phyloP scores from a whole-genome alignment of 176 grass and related monocot species.

The Hordeum vulgare region MorexV3_pseudomolecules_assembly NC_058524.1:602316340-602316839 shows the following conservation, averaged over 20 bases:
- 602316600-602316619: conserved; percentile 39
- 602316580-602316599: conserved; percentile 45
- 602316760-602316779: conserved; percentile 98
- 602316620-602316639: conserved; percentile 46
- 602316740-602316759: conserved; percentile 92
- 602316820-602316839: conserved; percentile 98
- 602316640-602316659: conserved; percentile 66
- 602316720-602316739: conserved; percentile 43
- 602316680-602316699: conserved; percentile 59
- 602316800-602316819: conserved; percentile 87
- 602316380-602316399: too few species aligned
- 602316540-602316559: too few species aligned
- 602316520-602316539: too few species aligned
- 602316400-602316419: too few species aligned
- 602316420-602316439: too few species aligned
- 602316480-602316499: too few species aligned
- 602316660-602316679: conserved; percentile 62
- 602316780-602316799: conserved; percentile 92
- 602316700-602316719: conserved; percentile 50
- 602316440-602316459: too few species aligned
- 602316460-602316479: too few species aligned
- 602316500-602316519: too few species aligned
- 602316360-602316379: too few species aligned
- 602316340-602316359: too few species aligned
- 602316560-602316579: too few species aligned